phyloP scores from a whole-genome alignment of 1,284 basidiomycete genomes.

The Tremellales sp. region DNA sequence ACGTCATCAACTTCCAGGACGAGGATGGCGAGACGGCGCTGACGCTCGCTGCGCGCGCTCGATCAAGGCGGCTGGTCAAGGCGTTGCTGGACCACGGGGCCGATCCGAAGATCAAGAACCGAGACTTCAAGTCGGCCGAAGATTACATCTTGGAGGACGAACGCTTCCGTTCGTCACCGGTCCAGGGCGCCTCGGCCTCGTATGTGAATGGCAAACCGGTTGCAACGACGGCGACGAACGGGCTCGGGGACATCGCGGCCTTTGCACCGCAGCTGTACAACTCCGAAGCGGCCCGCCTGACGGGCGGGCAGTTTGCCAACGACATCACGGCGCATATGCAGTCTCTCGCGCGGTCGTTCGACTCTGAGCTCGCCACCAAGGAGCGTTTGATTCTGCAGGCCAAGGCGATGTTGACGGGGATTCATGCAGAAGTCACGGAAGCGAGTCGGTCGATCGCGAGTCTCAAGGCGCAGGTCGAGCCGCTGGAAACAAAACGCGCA shows the following conservation, averaged over 20 bases:
- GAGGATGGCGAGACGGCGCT: slow-evolving; percentile 98
- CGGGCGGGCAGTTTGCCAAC: slow-evolving; percentile 75
- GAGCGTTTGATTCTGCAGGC: slow-evolving; percentile 91
- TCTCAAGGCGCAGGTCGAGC: slow-evolving; percentile 63
- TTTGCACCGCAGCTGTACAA: slow-evolving; percentile 63
- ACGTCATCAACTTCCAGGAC: slow-evolving; percentile 99
- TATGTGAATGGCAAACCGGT: slow-evolving; percentile 7
- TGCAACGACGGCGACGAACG: slow-evolving; percentile 1
- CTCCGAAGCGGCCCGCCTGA: slow-evolving; percentile 80
- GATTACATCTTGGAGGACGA: slow-evolving; percentile 99
- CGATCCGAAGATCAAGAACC: slow-evolving; percentile 91
- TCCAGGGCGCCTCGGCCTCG: slow-evolving; percentile 37
- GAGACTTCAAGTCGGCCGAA: slow-evolving; percentile 94
- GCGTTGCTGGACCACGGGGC: slow-evolving; percentile 94
- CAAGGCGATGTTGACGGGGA: slow-evolving; percentile 77
- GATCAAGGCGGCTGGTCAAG: slow-evolving; percentile 95
- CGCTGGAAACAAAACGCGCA: slow-evolving; percentile 61
- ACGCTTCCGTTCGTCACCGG: slow-evolving; percentile 87
- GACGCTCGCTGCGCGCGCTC: slow-evolving; percentile 92
- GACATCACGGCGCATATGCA: slow-evolving; percentile 86
- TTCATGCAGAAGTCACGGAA: slow-evolving; percentile 88
- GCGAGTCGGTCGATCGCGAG: slow-evolving; percentile 71
- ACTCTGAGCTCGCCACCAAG: slow-evolving; percentile 85
- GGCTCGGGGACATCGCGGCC: slow-evolving; percentile 4
- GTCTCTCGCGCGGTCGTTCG: slow-evolving; percentile 85